Conservation (phyloP, 495 filamentous ascomycete genomes). For the Neurospora sp. region DNA sequence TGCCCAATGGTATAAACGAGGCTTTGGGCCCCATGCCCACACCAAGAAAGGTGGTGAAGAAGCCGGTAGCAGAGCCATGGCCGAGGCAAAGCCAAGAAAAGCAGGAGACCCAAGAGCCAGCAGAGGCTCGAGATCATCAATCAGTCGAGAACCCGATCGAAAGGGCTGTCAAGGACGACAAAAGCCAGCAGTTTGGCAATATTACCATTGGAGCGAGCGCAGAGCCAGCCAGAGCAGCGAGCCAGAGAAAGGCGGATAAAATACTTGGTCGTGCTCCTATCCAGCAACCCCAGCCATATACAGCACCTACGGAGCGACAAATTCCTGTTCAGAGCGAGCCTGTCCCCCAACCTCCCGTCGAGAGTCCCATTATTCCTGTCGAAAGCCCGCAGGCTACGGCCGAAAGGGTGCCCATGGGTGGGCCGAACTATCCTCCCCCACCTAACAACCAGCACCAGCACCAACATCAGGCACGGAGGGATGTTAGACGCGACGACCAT, state of each 20-base stretch:
- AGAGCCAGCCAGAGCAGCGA: constrained; percentile 1
- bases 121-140: background rate
- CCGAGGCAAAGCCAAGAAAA: background rate
- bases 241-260: constrained; percentile 21
- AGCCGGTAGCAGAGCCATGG: background rate
- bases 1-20: constrained; percentile 17
- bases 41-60: background rate
- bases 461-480: constrained; percentile 8
- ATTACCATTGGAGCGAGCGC: background rate
- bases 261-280: constrained; percentile 15
- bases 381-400: background rate
- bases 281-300: constrained; percentile 3
- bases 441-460: background rate
- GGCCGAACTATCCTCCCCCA: background rate
- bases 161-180: background rate
- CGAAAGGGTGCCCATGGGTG: background rate
- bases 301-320: background rate
- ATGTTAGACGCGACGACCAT: background rate
- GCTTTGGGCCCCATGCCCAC: background rate
- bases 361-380: background rate
- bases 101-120: background rate
- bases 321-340: background rate
- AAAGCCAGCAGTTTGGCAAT: background rate
- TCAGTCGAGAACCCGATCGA: background rate
- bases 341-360: background rate